Percentiles rank a stretch among this genome's conserved stretches.
These are phyloP conservation scores for Eremothecium cymbalariae DNA, from an alignment of 1,139 yeast genomes.

Conservation along the genomic window DNA sequence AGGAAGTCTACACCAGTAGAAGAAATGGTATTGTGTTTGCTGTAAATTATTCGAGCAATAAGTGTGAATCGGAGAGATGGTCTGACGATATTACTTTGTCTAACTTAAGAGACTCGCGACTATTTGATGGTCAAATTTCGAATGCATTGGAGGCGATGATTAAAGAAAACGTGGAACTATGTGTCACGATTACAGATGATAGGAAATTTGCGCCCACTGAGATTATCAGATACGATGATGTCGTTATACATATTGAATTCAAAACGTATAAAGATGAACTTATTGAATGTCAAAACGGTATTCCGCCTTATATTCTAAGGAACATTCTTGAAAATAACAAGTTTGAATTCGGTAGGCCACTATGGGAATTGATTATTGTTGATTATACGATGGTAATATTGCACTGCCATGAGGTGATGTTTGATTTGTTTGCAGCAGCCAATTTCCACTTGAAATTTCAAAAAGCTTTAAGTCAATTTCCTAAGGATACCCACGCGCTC, in stretches of 20 bases:
- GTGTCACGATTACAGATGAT: conserved; percentile 21
- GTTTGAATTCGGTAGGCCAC: conserved; percentile 22
- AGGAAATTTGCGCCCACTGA: conserved; percentile 19
- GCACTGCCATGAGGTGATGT: conserved; percentile 27
- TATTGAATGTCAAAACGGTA: conserved; percentile 24
- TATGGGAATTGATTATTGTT: conserved; percentile 25
- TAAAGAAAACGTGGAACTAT: conserved; percentile 21
- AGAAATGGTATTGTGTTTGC: conserved; percentile 26
- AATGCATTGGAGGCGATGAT: conserved; percentile 20
- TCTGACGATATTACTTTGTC: conserved; percentile 20
- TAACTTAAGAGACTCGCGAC: conserved; percentile 15
- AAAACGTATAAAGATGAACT: conserved; percentile 22
- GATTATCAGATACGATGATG: conserved; percentile 19
- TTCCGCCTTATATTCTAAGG: conserved; percentile 25
- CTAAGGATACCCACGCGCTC: conserved; percentile 3
- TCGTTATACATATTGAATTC: conserved; percentile 21
- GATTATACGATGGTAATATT: conserved; percentile 25
- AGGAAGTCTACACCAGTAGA: conserved; percentile 18
- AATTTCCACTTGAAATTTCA: conserved; percentile 21
- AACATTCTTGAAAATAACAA: conserved; percentile 23
- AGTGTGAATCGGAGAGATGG: conserved; percentile 14
- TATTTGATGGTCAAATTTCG: conserved; percentile 16
- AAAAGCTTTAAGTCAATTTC: conserved; percentile 9
- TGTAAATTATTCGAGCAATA: conserved; percentile 14
- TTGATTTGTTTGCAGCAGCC: conserved; percentile 29